Conservation (phyloP, 345 rosid species). For the Pistacia integerrima region DNA sequence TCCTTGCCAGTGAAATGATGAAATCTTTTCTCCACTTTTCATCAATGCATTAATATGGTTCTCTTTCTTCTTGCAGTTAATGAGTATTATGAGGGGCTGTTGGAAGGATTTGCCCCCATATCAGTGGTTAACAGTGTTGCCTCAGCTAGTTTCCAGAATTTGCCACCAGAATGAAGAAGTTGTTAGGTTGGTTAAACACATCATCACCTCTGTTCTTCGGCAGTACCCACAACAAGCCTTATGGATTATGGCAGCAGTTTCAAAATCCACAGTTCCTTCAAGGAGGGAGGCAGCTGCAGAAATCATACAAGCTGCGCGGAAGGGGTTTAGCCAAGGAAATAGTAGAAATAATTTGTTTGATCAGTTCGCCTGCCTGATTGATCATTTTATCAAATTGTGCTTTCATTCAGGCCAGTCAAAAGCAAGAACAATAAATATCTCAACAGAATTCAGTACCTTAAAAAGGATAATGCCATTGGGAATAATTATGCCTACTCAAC, state of each 20-base stretch:
- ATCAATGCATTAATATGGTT: neutral
- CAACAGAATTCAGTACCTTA: constrained; percentile 95
- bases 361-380: constrained; percentile 89
- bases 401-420: constrained; percentile 87
- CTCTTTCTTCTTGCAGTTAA: constrained; percentile 52
- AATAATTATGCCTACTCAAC: constrained; percentile 90
- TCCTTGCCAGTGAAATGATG: neutral
- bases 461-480: constrained; percentile 97
- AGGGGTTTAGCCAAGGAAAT: constrained; percentile 71
- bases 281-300: constrained; percentile 94
- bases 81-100: constrained; percentile 87
- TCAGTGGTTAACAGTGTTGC: constrained; percentile 92
- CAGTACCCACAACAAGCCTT: constrained; percentile 94
- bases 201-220: constrained; percentile 81
- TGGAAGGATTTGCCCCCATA: constrained; percentile 94
- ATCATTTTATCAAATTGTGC: constrained; percentile 88
- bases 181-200: constrained; percentile 73
- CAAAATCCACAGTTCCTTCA: constrained; percentile 92
- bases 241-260: constrained; percentile 97
- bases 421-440: constrained; percentile 74
- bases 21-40: constrained; percentile 1
- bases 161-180: constrained; percentile 93
- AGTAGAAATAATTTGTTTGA: constrained; percentile 71
- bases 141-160: constrained; percentile 96
- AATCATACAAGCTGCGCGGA: constrained; percentile 88